These are phyloP conservation scores for Ambispora gerdemannii DNA, from an alignment of 192 early-diverging fungal species.

Conservation along the genomic window DNA sequence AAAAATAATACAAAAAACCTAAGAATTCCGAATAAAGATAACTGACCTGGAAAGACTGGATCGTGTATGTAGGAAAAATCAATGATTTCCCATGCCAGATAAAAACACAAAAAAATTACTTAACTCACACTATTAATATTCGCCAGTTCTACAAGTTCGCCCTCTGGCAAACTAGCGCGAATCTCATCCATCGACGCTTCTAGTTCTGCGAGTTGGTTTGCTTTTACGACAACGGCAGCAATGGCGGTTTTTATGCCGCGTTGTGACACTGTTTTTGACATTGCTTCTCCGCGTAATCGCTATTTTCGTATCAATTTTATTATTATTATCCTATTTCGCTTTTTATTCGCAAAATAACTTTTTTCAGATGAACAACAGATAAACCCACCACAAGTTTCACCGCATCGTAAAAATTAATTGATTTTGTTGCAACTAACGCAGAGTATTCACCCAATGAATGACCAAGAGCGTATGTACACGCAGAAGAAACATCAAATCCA, in stretches of 20 bases:
- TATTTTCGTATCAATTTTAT: slow-evolving; percentile 27
- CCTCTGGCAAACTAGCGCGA: slow-evolving; percentile 52
- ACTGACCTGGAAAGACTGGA: slow-evolving; percentile 11
- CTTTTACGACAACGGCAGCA: slow-evolving; percentile 82
- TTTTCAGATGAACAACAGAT: slow-evolving; percentile 10
- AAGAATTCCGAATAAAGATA: not conserved
- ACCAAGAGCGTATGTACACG: slow-evolving; percentile 79
- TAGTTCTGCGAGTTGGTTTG: slow-evolving; percentile 67
- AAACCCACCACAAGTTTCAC: slow-evolving; percentile 73
- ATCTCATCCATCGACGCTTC: slow-evolving; percentile 66
- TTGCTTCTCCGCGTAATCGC: slow-evolving; percentile 79
- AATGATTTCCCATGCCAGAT: not conserved
- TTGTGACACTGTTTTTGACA: slow-evolving; percentile 75
- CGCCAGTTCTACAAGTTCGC: slow-evolving; percentile 82
- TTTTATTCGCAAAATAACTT: slow-evolving; percentile 18
- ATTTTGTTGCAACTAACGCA: slow-evolving; percentile 66
- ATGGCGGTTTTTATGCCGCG: slow-evolving; percentile 71
- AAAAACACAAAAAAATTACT: not conserved
- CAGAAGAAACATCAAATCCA: slow-evolving; percentile 69
- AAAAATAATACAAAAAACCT: not conserved
- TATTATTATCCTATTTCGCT: not conserved
- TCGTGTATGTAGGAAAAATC: slow-evolving; percentile 5
- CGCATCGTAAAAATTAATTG: slow-evolving; percentile 71
- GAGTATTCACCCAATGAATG: slow-evolving; percentile 95
- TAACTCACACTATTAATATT: slow-evolving; percentile 72